Conservation (phyloP, 352 stramenopile genomes). For the Phytophthora nicotianae region DNA sequence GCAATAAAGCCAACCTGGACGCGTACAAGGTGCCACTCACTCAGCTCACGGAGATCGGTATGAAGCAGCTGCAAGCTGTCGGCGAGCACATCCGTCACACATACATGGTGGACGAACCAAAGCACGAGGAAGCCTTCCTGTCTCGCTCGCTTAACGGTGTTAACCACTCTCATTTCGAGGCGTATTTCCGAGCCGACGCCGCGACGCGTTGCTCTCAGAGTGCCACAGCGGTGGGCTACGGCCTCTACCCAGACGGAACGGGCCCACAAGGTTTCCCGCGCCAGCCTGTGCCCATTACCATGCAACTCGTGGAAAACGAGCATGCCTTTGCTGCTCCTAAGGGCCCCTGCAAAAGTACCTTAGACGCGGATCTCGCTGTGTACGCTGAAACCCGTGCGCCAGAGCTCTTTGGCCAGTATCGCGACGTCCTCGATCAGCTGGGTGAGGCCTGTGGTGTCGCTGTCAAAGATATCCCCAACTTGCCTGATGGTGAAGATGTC, state of each 20-base stretch:
- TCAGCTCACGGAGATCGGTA: constrained; percentile 84
- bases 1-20: constrained; percentile 69
- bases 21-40: constrained; percentile 82
- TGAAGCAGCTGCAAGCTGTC: constrained; percentile 73
- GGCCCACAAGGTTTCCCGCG: constrained; percentile 67
- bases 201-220: constrained; percentile 84
- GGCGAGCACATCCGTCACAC: constrained; percentile 71
- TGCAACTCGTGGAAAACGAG: constrained; percentile 85
- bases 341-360: constrained; percentile 61
- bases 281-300: constrained; percentile 83
- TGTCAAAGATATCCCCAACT: constrained; percentile 57
- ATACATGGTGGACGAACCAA: constrained; percentile 57
- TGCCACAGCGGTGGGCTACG: constrained; percentile 73
- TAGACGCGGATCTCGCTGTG: constrained; percentile 53
- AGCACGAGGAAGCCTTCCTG: constrained; percentile 62
- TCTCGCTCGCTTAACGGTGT: constrained; percentile 72
- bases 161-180: constrained; percentile 81
- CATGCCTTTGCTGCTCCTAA: constrained; percentile 87
- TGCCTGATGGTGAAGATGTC: constrained; percentile 69
- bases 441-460: constrained; percentile 64
- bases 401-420: constrained; percentile 65
- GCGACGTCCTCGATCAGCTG: constrained; percentile 58
- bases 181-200: constrained; percentile 85
- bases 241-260: constrained; percentile 82
- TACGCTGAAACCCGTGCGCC: constrained; percentile 63